phyloP scores from a whole-genome alignment of 106 monocot genomes.

The Acorus gramineus region DNA sequence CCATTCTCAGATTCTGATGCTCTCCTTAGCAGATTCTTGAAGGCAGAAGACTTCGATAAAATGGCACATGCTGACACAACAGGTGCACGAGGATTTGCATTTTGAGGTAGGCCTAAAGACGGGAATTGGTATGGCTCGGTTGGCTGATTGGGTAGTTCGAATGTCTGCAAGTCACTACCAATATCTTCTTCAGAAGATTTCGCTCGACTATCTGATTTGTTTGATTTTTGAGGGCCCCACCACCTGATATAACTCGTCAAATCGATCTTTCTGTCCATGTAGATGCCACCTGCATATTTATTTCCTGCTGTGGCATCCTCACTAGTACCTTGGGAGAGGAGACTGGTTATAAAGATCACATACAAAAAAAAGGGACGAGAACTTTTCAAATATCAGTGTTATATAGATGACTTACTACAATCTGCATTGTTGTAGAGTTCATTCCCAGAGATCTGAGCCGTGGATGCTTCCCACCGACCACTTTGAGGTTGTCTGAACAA shows the following conservation, averaged over 20 bases:
- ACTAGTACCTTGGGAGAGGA: constrained; percentile 21
- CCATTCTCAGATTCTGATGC: constrained; percentile 24
- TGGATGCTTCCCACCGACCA: constrained; percentile 61
- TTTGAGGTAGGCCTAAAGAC: constrained; percentile 34
- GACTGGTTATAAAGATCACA: neutral
- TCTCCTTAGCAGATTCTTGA: constrained; percentile 63
- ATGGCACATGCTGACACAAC: constrained; percentile 53
- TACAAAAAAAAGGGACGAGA: too few species aligned
- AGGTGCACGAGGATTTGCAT: constrained; percentile 23
- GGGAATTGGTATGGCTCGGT: constrained; percentile 80
- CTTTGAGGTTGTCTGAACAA: constrained; percentile 50
- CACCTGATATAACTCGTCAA: constrained; percentile 68
- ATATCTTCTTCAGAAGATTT: constrained; percentile 39
- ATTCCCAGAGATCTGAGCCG: constrained; percentile 57
- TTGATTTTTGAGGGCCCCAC: constrained; percentile 65
- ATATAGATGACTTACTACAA: constrained; percentile 9
- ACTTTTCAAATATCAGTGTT: neutral
- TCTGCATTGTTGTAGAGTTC: constrained; percentile 25
- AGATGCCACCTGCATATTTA: constrained; percentile 32
- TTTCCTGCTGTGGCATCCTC: constrained; percentile 41
- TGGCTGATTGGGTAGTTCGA: constrained; percentile 38
- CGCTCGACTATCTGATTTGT: constrained; percentile 24
- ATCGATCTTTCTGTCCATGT: constrained; percentile 81
- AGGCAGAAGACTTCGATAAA: constrained; percentile 64
- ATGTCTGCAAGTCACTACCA: constrained; percentile 38